Evolutionary conservation across 2,329 filamentous ascomycete species (phyloP).

Genomic region (Phialophora tarda): DNA sequence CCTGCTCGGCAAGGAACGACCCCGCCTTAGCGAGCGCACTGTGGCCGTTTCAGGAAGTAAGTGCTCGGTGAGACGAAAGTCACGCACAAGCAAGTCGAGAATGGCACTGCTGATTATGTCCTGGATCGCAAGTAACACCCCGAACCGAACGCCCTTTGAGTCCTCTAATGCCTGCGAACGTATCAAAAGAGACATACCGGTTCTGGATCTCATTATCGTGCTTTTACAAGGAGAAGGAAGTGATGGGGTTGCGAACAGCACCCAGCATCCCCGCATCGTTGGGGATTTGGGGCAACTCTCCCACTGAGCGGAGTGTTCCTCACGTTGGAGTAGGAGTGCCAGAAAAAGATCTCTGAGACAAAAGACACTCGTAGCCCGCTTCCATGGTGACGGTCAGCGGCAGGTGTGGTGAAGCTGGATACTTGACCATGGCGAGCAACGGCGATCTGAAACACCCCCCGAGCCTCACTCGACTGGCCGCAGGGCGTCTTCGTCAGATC

Average conservation of each 20-base stretch:
- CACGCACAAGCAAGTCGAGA: not conserved
- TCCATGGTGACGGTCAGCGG: not conserved
- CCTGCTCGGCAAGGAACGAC: not conserved
- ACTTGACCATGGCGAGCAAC: constrained; percentile 11
- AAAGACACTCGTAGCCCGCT: not conserved
- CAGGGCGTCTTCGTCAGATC: constrained; percentile 15
- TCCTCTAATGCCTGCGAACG: not conserved
- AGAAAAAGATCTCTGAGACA: not conserved
- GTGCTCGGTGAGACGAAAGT: not conserved
- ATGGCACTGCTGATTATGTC: not conserved
- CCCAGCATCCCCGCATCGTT: not conserved
- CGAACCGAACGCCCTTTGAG: not conserved
- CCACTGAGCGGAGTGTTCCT: not conserved
- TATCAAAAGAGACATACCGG: not conserved
- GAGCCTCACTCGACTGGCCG: constrained; percentile 27
- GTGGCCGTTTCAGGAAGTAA: not conserved
- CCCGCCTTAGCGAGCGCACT: not conserved
- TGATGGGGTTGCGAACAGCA: not conserved
- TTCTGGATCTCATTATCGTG: not conserved
- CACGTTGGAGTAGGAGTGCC: not conserved
- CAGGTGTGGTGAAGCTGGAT: not conserved
- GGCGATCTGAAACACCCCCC: constrained; percentile 8
- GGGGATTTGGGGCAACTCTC: not conserved
- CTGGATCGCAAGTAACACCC: not conserved
- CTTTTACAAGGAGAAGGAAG: not conserved